A percentile compares a stretch with the other conserved stretches of the same genome.
Conservation (phyloP, 305 asterid species). For the Striga hermonthica region DNA sequence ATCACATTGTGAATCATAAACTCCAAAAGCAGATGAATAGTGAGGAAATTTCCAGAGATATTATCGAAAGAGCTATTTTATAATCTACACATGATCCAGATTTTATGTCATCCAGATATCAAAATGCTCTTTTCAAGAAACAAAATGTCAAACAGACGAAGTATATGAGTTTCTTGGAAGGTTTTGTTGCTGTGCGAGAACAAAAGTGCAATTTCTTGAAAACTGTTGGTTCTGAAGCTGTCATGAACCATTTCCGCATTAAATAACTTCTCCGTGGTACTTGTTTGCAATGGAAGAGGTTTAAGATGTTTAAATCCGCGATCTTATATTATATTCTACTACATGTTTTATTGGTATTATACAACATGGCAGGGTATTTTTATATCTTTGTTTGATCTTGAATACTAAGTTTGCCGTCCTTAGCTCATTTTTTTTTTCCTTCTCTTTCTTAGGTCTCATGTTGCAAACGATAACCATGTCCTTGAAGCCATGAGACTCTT, state of each 20-base stretch:
- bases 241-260: not conserved
- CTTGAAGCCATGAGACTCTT: slow-evolving; percentile 85
- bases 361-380: not conserved
- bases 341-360: not conserved
- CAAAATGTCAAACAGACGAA: not conserved
- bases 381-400: slow-evolving; percentile 15
- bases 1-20: slow-evolving; percentile 5
- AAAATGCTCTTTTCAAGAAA: not conserved
- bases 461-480: slow-evolving; percentile 78
- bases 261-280: too few species aligned
- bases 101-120: slow-evolving; percentile 4
- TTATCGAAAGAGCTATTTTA: not conserved
- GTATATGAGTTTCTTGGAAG: not conserved
- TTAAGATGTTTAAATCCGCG: not conserved
- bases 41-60: not conserved
- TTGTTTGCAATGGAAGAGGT: not conserved
- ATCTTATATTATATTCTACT: not conserved
- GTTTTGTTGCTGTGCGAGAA: not conserved
- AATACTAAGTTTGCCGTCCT: slow-evolving; percentile 16
- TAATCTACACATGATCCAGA: not conserved
- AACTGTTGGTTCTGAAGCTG: not conserved
- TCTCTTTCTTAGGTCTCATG: slow-evolving; percentile 50
- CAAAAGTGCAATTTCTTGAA: too few species aligned
- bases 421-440: slow-evolving; percentile 30
- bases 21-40: too few species aligned